Evolutionary conservation across 208 protist genomes (phyloP).

Genomic region (Trypanosoma conorhini): DNA sequence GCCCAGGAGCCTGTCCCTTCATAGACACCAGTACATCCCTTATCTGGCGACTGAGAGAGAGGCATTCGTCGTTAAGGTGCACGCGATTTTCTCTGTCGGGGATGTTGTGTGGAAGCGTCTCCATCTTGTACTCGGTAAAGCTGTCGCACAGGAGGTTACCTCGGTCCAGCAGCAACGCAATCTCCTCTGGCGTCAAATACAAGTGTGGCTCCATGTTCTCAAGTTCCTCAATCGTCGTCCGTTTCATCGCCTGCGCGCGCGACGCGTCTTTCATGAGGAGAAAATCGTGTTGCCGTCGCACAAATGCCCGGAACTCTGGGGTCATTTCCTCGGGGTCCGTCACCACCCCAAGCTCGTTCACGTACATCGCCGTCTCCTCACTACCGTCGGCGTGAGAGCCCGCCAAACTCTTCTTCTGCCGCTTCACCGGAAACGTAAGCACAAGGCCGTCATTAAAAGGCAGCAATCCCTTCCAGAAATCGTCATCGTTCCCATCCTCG

Average conservation of each 20-base stretch:
- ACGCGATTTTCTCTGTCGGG: conserved; percentile 74
- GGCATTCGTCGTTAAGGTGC: conserved; percentile 70
- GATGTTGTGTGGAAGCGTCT: conserved; percentile 58
- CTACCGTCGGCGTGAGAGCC: conserved; percentile 15
- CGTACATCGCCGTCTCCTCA: conserved; percentile 27
- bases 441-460: conserved; percentile 66
- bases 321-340: conserved; percentile 71
- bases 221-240: conserved; percentile 66
- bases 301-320: conserved; percentile 77
- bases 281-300: conserved; percentile 87
- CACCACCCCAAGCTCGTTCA: conserved; percentile 66
- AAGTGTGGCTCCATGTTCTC: conserved; percentile 81
- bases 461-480: conserved; percentile 32
- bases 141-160: conserved; percentile 65
- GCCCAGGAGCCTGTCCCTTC: conserved; percentile 60
- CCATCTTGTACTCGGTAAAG: conserved; percentile 73
- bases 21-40: conserved; percentile 85
- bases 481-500: background rate
- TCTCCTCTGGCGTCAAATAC: conserved; percentile 76
- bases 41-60: conserved; percentile 78
- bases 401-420: conserved; percentile 19
- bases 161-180: conserved; percentile 58
- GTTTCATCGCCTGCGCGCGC: conserved; percentile 39
- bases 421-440: conserved; percentile 60
- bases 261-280: conserved; percentile 73